phyloP scores from a whole-genome alignment of 306 rosid genomes.

The Pyrus betulifolia region DNA sequence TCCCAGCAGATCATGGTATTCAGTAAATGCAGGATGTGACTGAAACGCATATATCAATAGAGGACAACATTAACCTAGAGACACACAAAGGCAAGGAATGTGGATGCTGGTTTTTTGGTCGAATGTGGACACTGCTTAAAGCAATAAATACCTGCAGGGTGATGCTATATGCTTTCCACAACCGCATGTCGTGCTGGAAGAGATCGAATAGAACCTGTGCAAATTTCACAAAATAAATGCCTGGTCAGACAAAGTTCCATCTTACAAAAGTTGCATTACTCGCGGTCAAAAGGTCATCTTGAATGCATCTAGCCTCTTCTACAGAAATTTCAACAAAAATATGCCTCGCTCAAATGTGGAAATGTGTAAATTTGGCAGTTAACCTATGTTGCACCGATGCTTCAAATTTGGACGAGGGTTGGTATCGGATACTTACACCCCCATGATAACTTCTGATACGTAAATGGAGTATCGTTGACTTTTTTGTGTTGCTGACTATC shows the following conservation, averaged over 20 bases:
- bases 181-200: constrained; percentile 64
- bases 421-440: too few relatives aligned
- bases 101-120: not conserved
- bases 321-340: not conserved
- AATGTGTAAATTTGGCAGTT: too few relatives aligned
- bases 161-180: constrained; percentile 77
- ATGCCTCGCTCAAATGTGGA: not conserved
- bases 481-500: too few relatives aligned
- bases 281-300: not conserved
- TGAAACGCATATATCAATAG: constrained; percentile 20
- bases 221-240: not conserved
- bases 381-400: too few relatives aligned
- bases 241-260: constrained; percentile 9
- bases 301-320: not conserved
- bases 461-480: too few relatives aligned
- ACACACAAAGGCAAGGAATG: not conserved
- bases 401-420: too few relatives aligned
- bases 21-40: constrained; percentile 56
- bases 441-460: too few relatives aligned
- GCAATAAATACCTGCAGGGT: constrained; percentile 61
- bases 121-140: not conserved
- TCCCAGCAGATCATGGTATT: constrained; percentile 70
- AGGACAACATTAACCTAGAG: not conserved
- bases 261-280: not conserved
- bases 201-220: constrained; percentile 81